phyloP scores from a whole-genome alignment of 2,329 filamentous ascomycete genomes.

The Stachybotrys chlorohalonatus region DNA sequence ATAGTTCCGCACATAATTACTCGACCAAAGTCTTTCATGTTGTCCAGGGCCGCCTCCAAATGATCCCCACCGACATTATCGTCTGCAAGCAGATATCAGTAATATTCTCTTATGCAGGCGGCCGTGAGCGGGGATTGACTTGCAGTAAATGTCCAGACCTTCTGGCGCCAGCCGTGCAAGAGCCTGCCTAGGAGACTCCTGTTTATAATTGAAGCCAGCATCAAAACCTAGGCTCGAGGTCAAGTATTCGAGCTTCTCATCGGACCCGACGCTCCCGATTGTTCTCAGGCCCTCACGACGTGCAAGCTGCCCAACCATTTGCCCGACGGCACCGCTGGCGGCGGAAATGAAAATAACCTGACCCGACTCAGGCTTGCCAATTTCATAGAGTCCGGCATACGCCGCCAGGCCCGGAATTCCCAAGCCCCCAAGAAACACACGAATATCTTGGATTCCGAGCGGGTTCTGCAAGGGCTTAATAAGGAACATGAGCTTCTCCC shows the following conservation, averaged over 20 bases:
- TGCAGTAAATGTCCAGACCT: slow-evolving; percentile 62
- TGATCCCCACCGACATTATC: slow-evolving; percentile 43
- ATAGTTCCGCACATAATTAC: no score
- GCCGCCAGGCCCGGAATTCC: slow-evolving; percentile 55
- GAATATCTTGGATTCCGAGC: slow-evolving; percentile 32
- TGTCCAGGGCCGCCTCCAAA: slow-evolving; percentile 33
- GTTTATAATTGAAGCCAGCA: slow-evolving; percentile 81
- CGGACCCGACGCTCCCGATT: slow-evolving; percentile 70
- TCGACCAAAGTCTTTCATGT: no score
- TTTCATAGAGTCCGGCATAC: slow-evolving; percentile 58
- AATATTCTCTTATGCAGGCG: no score
- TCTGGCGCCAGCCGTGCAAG: slow-evolving; percentile 63
- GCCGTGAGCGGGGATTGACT: slow-evolving; percentile 10
- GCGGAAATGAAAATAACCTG: slow-evolving; percentile 77
- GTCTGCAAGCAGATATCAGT: no score
- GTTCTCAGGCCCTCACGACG: slow-evolving; percentile 73
- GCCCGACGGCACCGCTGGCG: slow-evolving; percentile 73
- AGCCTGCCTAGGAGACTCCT: slow-evolving; percentile 59
- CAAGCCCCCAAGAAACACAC: slow-evolving; percentile 64
- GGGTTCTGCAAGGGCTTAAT: no score
- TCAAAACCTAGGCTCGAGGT: slow-evolving; percentile 42
- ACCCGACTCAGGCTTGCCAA: slow-evolving; percentile 54
- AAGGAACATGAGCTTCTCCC: no score
- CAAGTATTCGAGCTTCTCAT: slow-evolving; percentile 68
- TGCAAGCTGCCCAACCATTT: slow-evolving; percentile 74